Evolutionary conservation across 208 protist species (phyloP), one percentile per base, ranked within the genome.

Genomic region (Wallacemonas collosoma): DNA sequence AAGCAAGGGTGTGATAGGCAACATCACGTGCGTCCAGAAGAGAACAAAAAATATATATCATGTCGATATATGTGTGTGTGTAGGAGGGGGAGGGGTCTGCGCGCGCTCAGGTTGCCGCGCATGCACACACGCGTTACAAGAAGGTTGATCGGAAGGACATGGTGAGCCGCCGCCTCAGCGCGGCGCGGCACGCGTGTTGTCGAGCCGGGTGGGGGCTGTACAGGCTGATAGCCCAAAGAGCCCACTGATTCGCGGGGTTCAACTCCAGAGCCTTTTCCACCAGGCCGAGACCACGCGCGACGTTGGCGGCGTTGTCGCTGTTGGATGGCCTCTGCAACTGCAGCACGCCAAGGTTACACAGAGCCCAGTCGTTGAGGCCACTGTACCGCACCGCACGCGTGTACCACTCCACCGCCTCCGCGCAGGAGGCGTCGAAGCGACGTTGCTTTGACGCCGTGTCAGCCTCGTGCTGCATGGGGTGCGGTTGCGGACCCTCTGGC

Each of bases 211-310:
- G 60, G 2, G 50, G 43, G 15, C 71, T 75, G 48, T 76, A 74
- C 12, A 55, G 70, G 41, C 70, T 72, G 7, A 86, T 15, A 2
- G 76, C 76, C 81, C 85, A 89, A 11, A 86, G 62, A 6, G 81
- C 75, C 77, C 81, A 85, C 67, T 72, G 75, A 60, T 86, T 89
- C 9, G 77, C 73, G 11, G 77, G 72, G 72, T 89, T 86, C 38
- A 85, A 35, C 50, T 53, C 48, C 1, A 86, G 71, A 1, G 81
- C 75, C 26, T 75, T 74, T 58, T 86, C 71, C 43, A 86, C 53
- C 26, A 86, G 47, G 2, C 70, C 26, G 44, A 89, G 47, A 15
- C 73, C 80, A 36, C 53, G 68, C 5, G 70, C 67, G 47, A 41
- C 12, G 11, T 68, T 48, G 2, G 54, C 35, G 38, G 53, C 71